A percentile compares a stretch with the other conserved stretches of the same genome.
Conservation (phyloP, 2,329 filamentous ascomycete species). For the Tolypocladium paradoxum region DNA sequence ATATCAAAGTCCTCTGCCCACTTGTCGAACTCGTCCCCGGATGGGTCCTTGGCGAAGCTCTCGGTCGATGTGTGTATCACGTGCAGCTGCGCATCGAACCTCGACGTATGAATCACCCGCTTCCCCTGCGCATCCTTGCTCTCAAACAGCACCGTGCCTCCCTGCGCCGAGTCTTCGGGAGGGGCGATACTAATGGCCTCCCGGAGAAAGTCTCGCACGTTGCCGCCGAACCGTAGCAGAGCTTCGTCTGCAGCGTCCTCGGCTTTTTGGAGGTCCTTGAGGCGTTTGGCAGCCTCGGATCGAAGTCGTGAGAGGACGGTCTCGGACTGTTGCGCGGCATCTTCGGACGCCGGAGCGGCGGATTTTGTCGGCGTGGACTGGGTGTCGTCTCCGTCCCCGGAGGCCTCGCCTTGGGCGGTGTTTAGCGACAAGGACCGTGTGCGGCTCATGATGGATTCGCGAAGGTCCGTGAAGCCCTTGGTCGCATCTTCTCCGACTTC, state of each 20-base stretch:
- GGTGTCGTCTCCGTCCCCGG: slow-evolving; percentile 22
- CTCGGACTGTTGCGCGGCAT: slow-evolving; percentile 36
- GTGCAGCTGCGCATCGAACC: slow-evolving; percentile 91
- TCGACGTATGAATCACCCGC: slow-evolving; percentile 85
- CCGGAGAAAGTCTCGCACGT: slow-evolving; percentile 77
- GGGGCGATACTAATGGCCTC: slow-evolving; percentile 86
- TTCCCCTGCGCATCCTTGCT: slow-evolving; percentile 85
- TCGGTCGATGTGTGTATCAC: slow-evolving; percentile 82
- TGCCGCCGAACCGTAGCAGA: slow-evolving; percentile 80
- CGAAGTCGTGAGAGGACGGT: slow-evolving; percentile 68
- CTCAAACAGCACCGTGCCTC: slow-evolving; percentile 72
- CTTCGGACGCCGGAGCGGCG: slow-evolving; percentile 28
- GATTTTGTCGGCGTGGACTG: slow-evolving; percentile 36
- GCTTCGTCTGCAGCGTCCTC: slow-evolving; percentile 97
- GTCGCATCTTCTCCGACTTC: slow-evolving; percentile 71
- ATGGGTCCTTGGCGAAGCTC: slow-evolving; percentile 74
- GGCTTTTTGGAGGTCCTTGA: slow-evolving; percentile 82
- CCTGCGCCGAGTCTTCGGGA: slow-evolving; percentile 44
- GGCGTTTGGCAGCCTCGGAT: slow-evolving; percentile 65
- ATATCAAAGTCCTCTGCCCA: slow-evolving; percentile 71
- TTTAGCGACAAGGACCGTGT: slow-evolving; percentile 64
- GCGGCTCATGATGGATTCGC: slow-evolving; percentile 56
- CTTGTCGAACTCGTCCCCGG: slow-evolving; percentile 58
- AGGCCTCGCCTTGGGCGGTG: slow-evolving; percentile 20
- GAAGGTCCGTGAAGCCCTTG: slow-evolving; percentile 65